These are phyloP conservation scores for Taphrina deformans DNA, from an alignment of 1,139 yeast genomes.

Conservation along the genomic window DNA sequence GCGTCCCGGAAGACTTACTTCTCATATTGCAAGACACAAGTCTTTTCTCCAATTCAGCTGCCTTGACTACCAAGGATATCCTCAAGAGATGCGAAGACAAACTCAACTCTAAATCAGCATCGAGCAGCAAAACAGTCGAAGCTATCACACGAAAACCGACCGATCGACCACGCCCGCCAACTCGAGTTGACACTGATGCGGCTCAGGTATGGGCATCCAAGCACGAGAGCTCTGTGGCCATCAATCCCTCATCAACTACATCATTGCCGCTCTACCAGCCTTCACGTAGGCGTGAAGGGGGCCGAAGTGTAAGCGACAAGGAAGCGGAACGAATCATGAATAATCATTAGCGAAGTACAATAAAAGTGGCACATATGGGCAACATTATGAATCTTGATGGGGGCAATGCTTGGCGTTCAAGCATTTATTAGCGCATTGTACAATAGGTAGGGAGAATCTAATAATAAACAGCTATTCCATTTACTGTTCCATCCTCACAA, in stretches of 20 bases:
- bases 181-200: slow-evolving; percentile 23
- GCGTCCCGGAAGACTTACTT: slow-evolving; percentile 61
- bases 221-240: slow-evolving; percentile 16
- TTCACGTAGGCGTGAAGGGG: neutral
- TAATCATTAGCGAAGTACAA: slow-evolving; percentile 6
- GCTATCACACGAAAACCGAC: slow-evolving; percentile 25
- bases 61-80: slow-evolving; percentile 44
- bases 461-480: too few relatives aligned
- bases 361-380: slow-evolving; percentile 2
- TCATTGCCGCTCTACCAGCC: slow-evolving; percentile 11
- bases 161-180: slow-evolving; percentile 24
- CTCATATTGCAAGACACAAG: slow-evolving; percentile 44
- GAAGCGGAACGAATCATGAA: slow-evolving; percentile 19
- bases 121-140: slow-evolving; percentile 26
- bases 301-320: slow-evolving; percentile 15
- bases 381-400: neutral
- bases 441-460: neutral
- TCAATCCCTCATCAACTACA: slow-evolving; percentile 7
- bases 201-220: slow-evolving; percentile 21
- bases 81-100: slow-evolving; percentile 41
- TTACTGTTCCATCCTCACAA: too few relatives aligned
- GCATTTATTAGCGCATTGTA: slow-evolving; percentile 6
- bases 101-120: slow-evolving; percentile 13
- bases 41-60: slow-evolving; percentile 40
- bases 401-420: neutral